Percentiles rank a stretch among this genome's conserved stretches.
Conservation (phyloP, 2,329 filamentous ascomycete species). For the Claviceps capensis region DNA sequence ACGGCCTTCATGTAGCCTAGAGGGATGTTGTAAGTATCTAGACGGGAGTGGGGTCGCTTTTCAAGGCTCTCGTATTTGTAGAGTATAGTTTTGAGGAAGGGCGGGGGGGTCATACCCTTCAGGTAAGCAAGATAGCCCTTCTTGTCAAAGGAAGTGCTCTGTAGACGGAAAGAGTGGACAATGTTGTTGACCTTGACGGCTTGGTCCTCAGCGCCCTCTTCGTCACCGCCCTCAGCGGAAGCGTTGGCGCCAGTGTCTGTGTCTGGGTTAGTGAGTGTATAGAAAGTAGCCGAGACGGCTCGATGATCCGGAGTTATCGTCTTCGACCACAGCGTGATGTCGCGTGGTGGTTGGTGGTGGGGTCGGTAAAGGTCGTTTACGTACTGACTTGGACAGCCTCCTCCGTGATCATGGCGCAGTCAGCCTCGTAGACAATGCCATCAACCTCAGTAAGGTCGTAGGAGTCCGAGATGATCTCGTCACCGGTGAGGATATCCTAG, state of each 20-base stretch:
- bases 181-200: constrained; percentile 79
- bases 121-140: constrained; percentile 71
- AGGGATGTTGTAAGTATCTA: neutral
- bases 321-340: neutral
- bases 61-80: too few relatives aligned
- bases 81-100: too few relatives aligned
- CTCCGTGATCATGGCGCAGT: constrained; percentile 81
- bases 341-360: neutral
- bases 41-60: too few relatives aligned
- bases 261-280: neutral
- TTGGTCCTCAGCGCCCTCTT: constrained; percentile 60
- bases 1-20: constrained; percentile 84
- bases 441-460: constrained; percentile 73
- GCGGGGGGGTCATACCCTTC: constrained; percentile 49
- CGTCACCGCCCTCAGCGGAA: constrained; percentile 82
- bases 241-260: constrained; percentile 88
- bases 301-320: neutral
- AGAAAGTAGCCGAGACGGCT: neutral
- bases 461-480: constrained; percentile 96
- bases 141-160: constrained; percentile 72
- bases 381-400: constrained; percentile 59
- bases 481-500: constrained; percentile 76
- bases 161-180: constrained; percentile 80
- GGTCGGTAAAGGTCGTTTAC: constrained; percentile 19
- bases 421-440: constrained; percentile 72